Base-by-base conservation (phyloP, 148 eudicot genomes). In the Rhododendron williamsianum region DNA sequence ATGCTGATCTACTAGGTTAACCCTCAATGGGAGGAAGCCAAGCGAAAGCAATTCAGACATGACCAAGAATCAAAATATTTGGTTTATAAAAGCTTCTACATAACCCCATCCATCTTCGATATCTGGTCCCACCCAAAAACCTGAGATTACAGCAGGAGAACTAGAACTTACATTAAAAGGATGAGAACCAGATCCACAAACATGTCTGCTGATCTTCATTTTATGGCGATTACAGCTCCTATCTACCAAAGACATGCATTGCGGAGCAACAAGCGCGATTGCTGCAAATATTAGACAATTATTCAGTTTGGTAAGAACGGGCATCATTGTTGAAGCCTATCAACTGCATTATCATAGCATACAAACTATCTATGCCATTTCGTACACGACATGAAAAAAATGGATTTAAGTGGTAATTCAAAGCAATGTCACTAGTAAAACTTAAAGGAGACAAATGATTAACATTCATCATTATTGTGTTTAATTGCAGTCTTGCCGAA, bases 51-150 rank as follows among this genome's bases (percentile, higher is more conserved):
- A 85, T 56, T 67, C 6, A 48, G 33, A 9, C 21, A 83, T 5
- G 72, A 71, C 15, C 78, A 86, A 23, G 58, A 77, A 81, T 91
- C 88, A 92, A 84, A 72, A 46, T 36, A 86, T 89, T 84, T 80
- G 87, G 88, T 89, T 84, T 46, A 91, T 78, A 80, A 83, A 78
- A 76, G 98, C 98, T 88, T 92, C 93, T 88, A 92, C 91, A 87
- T 92, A 91, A 88, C 98, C 96, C 88, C 98, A 95, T 56, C 95
- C 98, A 88, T 95, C 98, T 81, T 95, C 96, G 23, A 89, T n/a
- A 87, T 95, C 98, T 27, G 98, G 98, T 83, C 98, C 98, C 38
- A 91, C 89, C 98, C 98, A 95, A 81, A 92, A 95, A 19, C 98
- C 98, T 18, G 86, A 83, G 77, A 90, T 87, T 82, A 95, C 51